A percentile compares a stretch with the other conserved stretches of the same genome.
These are phyloP conservation scores for Globisporangium solare DNA, from an alignment of 352 stramenopile species.

Conservation along the genomic window DNA sequence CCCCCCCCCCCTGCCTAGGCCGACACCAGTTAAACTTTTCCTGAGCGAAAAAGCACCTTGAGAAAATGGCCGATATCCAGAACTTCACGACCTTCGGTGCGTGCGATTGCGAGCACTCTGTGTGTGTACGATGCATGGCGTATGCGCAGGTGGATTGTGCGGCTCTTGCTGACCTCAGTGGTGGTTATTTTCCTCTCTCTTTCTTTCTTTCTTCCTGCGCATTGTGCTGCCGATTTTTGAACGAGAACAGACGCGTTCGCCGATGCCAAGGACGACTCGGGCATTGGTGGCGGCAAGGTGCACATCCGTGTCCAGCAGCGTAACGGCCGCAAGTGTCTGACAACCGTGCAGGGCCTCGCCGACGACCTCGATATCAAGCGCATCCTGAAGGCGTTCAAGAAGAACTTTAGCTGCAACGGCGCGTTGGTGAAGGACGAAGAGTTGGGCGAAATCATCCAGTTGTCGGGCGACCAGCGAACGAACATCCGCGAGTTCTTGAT, in stretches of 20 bases:
- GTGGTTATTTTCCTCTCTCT: too few relatives aligned
- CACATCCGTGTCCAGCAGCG: slow-evolving; percentile 99
- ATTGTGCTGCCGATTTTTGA: slow-evolving; percentile 1
- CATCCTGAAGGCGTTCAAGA: slow-evolving; percentile 99
- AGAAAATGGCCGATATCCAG: slow-evolving; percentile 79
- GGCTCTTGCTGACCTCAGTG: slow-evolving; percentile 8
- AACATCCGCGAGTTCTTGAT: slow-evolving; percentile 99
- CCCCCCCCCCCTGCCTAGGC: slow-evolving; percentile 5
- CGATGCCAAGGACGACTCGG: slow-evolving; percentile 85
- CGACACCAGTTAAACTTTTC: slow-evolving; percentile 35
- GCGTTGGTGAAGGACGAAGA: slow-evolving; percentile 98
- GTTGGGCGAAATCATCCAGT: slow-evolving; percentile 97
- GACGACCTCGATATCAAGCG: slow-evolving; percentile 98
- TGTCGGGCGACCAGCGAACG: slow-evolving; percentile 98
- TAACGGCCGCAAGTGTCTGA: slow-evolving; percentile 99
- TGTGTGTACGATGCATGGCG: slow-evolving; percentile 45
- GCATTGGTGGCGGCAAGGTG: slow-evolving; percentile 87
- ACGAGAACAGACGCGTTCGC: slow-evolving; percentile 72
- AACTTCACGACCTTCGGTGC: slow-evolving; percentile 88
- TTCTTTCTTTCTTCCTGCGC: background rate
- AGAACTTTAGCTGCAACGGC: slow-evolving; percentile 99
- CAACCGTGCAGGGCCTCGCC: slow-evolving; percentile 96
- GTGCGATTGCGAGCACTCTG: slow-evolving; percentile 34
- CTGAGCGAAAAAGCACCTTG: slow-evolving; percentile 4
- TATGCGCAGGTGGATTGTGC: background rate